These are phyloP conservation scores for Didymella segeticola DNA, from an alignment of 2,329 filamentous ascomycete species.

Conservation along the genomic window DNA sequence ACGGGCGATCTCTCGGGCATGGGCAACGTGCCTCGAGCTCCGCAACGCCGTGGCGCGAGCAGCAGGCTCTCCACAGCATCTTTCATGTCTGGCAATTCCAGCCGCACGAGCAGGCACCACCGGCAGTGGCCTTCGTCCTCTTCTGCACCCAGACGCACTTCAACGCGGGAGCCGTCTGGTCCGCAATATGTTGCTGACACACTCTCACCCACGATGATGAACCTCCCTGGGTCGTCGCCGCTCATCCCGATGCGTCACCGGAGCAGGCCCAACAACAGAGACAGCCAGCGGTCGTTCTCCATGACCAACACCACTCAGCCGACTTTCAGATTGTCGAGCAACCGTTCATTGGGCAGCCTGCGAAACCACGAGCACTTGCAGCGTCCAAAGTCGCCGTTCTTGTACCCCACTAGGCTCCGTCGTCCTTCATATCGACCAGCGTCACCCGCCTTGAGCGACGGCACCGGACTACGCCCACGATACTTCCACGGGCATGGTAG, in stretches of 20 bases:
- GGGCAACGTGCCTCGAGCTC: slow-evolving; percentile 45
- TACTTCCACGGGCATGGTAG: slow-evolving; percentile 24
- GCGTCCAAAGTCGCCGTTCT: slow-evolving; percentile 50
- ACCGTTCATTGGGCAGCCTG: slow-evolving; percentile 55
- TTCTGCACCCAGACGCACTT: slow-evolving; percentile 48
- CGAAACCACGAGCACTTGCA: slow-evolving; percentile 49
- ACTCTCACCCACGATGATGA: slow-evolving; percentile 44
- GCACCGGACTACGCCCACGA: slow-evolving; percentile 27
- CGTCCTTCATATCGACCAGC: slow-evolving; percentile 51
- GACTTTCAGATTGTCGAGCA: slow-evolving; percentile 47
- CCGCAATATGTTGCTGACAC: slow-evolving; percentile 50
- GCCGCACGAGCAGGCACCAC: slow-evolving; percentile 44
- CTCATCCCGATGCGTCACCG: slow-evolving; percentile 25
- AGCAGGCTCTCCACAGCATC: slow-evolving; percentile 51
- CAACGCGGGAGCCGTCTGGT: slow-evolving; percentile 52
- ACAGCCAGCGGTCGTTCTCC: slow-evolving; percentile 52
- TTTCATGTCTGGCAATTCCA: slow-evolving; percentile 52
- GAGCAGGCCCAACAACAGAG: slow-evolving; percentile 31
- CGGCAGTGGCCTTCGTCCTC: slow-evolving; percentile 50
- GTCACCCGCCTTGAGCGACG: slow-evolving; percentile 55
- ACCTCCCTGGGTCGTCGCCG: slow-evolving; percentile 39
- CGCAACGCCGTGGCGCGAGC: slow-evolving; percentile 40
- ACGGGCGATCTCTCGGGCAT: slow-evolving; percentile 47
- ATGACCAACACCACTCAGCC: slow-evolving; percentile 46
- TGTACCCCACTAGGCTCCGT: slow-evolving; percentile 52